A percentile compares a stretch with the other conserved stretches of the same genome.
Evolutionary conservation across 2,329 filamentous ascomycete genomes (phyloP).

Genomic region (Aschersonia sp.): DNA sequence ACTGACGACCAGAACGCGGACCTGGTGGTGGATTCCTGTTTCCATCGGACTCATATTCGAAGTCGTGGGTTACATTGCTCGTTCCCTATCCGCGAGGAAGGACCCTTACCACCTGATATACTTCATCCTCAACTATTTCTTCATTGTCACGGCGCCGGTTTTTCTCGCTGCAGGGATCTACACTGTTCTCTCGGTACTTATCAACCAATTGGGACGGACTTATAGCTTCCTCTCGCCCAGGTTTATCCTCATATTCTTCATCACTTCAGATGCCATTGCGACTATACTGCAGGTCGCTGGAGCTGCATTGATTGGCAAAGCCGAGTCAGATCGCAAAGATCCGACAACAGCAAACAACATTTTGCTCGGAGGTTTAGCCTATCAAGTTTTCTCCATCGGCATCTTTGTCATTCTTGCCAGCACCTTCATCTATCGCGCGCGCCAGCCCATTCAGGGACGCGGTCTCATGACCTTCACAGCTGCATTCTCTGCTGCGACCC

Average conservation of each 20-base stretch:
- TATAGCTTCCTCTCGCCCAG: constrained; percentile 30
- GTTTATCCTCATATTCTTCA: constrained; percentile 36
- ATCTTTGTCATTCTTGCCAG: constrained; percentile 29
- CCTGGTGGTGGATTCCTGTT: constrained; percentile 32
- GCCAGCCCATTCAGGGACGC: background rate
- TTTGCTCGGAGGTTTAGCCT: constrained; percentile 36
- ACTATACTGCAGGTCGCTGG: constrained; percentile 39
- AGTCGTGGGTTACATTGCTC: constrained; percentile 33
- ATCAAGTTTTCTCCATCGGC: constrained; percentile 37
- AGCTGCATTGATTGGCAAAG: constrained; percentile 36
- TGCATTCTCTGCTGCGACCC: constrained; percentile 26
- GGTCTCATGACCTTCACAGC: constrained; percentile 23
- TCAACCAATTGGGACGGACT: constrained; percentile 25
- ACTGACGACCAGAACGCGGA: constrained; percentile 20
- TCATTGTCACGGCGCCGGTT: constrained; percentile 44
- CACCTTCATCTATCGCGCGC: constrained; percentile 14
- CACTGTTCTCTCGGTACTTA: constrained; percentile 35
- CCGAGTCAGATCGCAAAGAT: constrained; percentile 31
- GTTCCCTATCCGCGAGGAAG: constrained; percentile 29
- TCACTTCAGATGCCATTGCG: constrained; percentile 36
- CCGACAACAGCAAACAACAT: constrained; percentile 38
- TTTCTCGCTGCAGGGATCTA: constrained; percentile 42
- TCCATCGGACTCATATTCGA: constrained; percentile 30
- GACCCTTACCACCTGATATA: constrained; percentile 38
- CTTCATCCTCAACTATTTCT: constrained; percentile 46